Evolutionary conservation across 768 basidiomycete species (phyloP), one percentile per base, ranked within the genome.

Genomic region (Hericium coralloides): DNA sequence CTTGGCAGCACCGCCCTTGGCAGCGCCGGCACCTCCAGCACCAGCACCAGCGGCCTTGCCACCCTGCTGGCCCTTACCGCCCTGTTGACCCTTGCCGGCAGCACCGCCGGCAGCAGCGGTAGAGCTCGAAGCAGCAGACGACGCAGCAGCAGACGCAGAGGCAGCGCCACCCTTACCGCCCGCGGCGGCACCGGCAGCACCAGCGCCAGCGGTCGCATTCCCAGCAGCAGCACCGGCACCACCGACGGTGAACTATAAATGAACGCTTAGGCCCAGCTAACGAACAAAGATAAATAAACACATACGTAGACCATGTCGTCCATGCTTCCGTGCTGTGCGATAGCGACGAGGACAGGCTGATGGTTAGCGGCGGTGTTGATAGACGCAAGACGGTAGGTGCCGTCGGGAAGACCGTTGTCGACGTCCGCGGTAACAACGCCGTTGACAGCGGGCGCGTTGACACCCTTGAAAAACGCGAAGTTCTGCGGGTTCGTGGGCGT

Each of bases 391-490:
- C 72, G 65, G 68, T 81, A 81, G 37, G 59, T 49, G 22, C 79
- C 79, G 2, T 67, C 71, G 12, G 72, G 67, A 38, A 81, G 70
- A 55, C 80, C 80, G 38, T 65, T 70, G 3, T 68, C 61, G 52
- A 81, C 77, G 1, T 56, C 56, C 3, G 71, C 71, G 18, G 70
- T 63, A 9, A 80, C 60, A 20, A 65, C 45, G 3, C 83, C 84
- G 55, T 63, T 68, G 37, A 68, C 68, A 14, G 80, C 74, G 1
- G 73, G 72, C 10, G 58, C 63, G 65, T 80, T 83, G 62, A 85
- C 58, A 39, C 74, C 76, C 65, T 73, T 76, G 76, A 86, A 87
- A 69, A 80, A 85, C 12, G 76, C 76, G 56, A 86, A 86, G 31
- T 71, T 66, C 25, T 63, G 72, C 15, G 81, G 76, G 67, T 85